Evolutionary conservation across 2,329 filamentous ascomycete species (phyloP), one percentile per base, ranked within the genome.

Genomic region (Fusarium torulosum): DNA sequence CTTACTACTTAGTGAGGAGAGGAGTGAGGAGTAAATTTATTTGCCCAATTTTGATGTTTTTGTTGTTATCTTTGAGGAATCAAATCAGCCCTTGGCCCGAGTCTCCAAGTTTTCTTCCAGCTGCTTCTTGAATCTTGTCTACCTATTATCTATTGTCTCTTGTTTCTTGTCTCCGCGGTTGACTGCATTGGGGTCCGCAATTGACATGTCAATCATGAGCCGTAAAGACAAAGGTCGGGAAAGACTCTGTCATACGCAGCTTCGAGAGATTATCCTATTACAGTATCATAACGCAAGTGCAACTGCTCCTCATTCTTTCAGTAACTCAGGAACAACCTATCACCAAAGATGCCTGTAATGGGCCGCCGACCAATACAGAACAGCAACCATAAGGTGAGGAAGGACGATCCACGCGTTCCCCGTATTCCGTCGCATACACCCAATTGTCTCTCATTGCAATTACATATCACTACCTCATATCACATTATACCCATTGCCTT

Each of bases 181-280:
- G 65, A 66, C 51, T 68, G 60, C 65, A 67, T 61, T 37, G 42
- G 35, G 60, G 54, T 55, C 66, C 54, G 61, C 61, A 67, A 67
- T 66, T 69, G 66, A 63, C 58, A 69, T 69, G 57, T 66, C 57
- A 63, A 67, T 54, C 62, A 69, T 69, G 66, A 61, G 56, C 49
- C 23, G 62, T 47, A 68, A 59, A 69, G 63, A 59, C 61, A 54
- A 63, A 66, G 59, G 51, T 40, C 49, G 40, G 67, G 44, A 60
- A 69, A 67, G 59, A 64, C 53, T 57, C 66, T 57, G 58, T 67
- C 44, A 57, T 53, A 59, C 63, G 44, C 55, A 57, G 46, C 51
- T 51, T 67, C 63, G 29, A 44, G 43, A 55, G 53, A 45, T 55
- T 42, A 29, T 55, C 52, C 50, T 40, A 40, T 49, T 50, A n/a